Evolutionary conservation across 306 rosid species (phyloP).

Genomic region (Macrotyloma uniflorum): DNA sequence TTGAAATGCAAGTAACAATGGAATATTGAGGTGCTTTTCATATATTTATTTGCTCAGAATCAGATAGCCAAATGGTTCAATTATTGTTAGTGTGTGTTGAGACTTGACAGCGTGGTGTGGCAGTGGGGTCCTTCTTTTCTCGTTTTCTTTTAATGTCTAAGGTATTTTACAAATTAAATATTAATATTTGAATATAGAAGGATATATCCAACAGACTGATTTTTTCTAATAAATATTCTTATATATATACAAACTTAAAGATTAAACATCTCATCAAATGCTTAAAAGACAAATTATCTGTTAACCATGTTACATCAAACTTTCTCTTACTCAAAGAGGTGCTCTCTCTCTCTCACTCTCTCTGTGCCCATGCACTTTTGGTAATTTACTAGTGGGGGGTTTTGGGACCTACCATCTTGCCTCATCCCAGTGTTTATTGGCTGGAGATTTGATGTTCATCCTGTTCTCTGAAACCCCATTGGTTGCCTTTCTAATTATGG

Average conservation of each 20-base stretch:
- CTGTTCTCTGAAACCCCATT: constrained; percentile 55
- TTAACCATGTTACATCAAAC: background rate
- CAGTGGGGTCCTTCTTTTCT: constrained; percentile 13
- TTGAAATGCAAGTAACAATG: background rate
- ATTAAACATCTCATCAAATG: background rate
- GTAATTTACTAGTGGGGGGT: constrained; percentile 39
- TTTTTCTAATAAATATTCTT: background rate
- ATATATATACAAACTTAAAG: no score
- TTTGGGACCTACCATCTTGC: constrained; percentile 48
- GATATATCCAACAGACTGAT: no score
- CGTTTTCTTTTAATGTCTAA: background rate
- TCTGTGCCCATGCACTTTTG: constrained; percentile 46
- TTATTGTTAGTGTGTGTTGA: constrained; percentile 43
- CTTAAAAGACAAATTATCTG: background rate
- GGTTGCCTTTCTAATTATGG: constrained; percentile 45
- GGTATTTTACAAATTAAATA: no score
- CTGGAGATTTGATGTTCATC: constrained; percentile 56
- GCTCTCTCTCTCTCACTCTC: background rate
- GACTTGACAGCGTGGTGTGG: constrained; percentile 38
- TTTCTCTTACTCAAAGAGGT: background rate
- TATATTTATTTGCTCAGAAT: constrained; percentile 32
- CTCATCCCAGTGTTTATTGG: constrained; percentile 67
- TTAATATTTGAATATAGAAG: no score
- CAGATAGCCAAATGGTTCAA: constrained; percentile 27
- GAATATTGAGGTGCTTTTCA: constrained; percentile 11